Percentiles rank a stretch among this genome's conserved stretches.
Conservation (phyloP, 768 basidiomycete species). For the Saitozyma podzolica region DNA sequence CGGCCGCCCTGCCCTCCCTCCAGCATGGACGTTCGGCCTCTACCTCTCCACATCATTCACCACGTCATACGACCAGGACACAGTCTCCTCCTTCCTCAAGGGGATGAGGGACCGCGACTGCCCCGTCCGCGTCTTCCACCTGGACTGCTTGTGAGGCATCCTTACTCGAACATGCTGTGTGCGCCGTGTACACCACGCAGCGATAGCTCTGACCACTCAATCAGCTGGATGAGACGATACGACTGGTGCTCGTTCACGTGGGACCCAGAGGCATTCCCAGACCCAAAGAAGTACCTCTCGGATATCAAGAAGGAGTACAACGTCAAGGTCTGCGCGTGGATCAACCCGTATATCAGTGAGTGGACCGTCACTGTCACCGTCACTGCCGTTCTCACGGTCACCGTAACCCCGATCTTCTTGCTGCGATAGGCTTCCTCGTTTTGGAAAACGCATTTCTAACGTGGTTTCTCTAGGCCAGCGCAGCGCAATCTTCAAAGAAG, state of each 20-base stretch:
- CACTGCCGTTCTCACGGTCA: constrained; percentile 45
- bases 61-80: constrained; percentile 64
- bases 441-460: background rate
- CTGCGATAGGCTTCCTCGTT: background rate
- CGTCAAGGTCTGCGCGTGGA: constrained; percentile 73
- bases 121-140: constrained; percentile 66
- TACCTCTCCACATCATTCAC: constrained; percentile 78
- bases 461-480: constrained; percentile 22
- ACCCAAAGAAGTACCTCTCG: constrained; percentile 64
- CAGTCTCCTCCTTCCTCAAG: constrained; percentile 68
- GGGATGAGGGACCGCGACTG: constrained; percentile 60
- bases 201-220: background rate
- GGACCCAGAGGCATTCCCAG: constrained; percentile 72
- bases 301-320: constrained; percentile 56
- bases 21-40: constrained; percentile 73
- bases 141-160: constrained; percentile 60
- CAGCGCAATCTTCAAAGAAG: constrained; percentile 65
- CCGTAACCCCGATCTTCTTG: background rate
- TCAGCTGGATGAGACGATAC: constrained; percentile 47
- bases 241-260: constrained; percentile 62
- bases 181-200: background rate
- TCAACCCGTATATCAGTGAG: constrained; percentile 71
- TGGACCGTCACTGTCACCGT: constrained; percentile 20
- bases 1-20: constrained; percentile 56
- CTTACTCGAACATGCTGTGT: background rate